Percentiles rank a stretch among this genome's conserved stretches.
phyloP scores from a whole-genome alignment of 2,329 filamentous ascomycete species.

The Penicillium janthinellum region DNA sequence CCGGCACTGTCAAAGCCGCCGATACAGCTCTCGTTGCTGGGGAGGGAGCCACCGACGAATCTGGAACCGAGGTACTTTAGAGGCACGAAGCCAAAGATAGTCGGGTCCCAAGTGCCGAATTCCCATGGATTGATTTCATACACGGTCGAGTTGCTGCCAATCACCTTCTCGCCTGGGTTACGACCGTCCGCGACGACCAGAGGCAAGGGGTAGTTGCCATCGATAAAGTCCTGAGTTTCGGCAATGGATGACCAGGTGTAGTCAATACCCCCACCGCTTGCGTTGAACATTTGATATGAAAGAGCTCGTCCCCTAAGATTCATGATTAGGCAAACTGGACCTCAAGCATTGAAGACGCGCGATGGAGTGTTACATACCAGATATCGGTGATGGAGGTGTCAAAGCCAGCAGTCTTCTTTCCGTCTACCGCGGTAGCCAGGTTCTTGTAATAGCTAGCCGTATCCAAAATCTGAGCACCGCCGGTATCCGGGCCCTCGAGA shows the following conservation, averaged over 20 bases:
- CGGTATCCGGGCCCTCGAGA: constrained; percentile 43
- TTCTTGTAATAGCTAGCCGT: constrained; percentile 65
- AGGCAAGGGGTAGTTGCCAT: constrained; percentile 69
- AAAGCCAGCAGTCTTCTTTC: constrained; percentile 66
- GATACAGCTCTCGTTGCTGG: constrained; percentile 63
- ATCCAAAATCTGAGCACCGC: constrained; percentile 45
- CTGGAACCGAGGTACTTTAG: constrained; percentile 71
- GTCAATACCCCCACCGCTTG: constrained; percentile 68
- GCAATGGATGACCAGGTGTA: constrained; percentile 85
- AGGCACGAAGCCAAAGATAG: constrained; percentile 70
- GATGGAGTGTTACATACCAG: constrained; percentile 53
- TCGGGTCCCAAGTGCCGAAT: constrained; percentile 75
- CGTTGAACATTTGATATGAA: constrained; percentile 83
- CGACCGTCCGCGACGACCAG: constrained; percentile 72
- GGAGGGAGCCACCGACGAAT: constrained; percentile 65
- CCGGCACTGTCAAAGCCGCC: constrained; percentile 80
- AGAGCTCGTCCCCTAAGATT: constrained; percentile 66
- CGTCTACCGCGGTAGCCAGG: constrained; percentile 59
- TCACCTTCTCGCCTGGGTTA: constrained; percentile 60
- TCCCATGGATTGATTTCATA: constrained; percentile 81
- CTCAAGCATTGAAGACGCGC: background rate
- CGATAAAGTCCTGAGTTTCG: constrained; percentile 61
- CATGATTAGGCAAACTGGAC: constrained; percentile 1
- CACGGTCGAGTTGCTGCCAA: constrained; percentile 72
- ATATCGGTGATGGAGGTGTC: constrained; percentile 80